Percentiles rank a stretch among this genome's conserved stretches.
phyloP scores from a whole-genome alignment of 305 asterid species.

The Fraxinus dipetala region DNA sequence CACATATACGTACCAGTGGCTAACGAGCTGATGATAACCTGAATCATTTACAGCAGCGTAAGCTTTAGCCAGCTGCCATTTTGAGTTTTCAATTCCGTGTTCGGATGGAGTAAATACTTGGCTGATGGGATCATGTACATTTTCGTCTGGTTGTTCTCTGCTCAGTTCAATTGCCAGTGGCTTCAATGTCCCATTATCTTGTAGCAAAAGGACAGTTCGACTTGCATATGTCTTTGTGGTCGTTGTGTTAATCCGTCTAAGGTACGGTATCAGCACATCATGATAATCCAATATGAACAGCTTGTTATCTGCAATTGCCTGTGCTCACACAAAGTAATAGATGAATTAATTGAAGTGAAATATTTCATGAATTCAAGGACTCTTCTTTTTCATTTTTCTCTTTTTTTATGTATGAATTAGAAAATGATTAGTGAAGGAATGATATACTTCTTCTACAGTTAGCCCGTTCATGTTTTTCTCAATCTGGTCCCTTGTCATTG shows the following conservation, averaged over 20 bases:
- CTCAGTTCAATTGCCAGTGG: conserved; percentile 69
- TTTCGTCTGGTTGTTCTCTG: conserved; percentile 60
- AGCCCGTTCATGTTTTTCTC: conserved; percentile 39
- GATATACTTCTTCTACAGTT: conserved; percentile 35
- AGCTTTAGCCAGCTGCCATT: conserved; percentile 78
- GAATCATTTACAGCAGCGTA: conserved; percentile 65
- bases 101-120: conserved; percentile 59
- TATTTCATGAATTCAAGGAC: not conserved
- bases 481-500: conserved; percentile 35
- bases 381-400: not conserved
- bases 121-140: conserved; percentile 38
- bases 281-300: conserved; percentile 69
- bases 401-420: not conserved
- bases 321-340: conserved; percentile 8
- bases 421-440: not conserved
- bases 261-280: conserved; percentile 61
- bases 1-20: conserved; percentile 47
- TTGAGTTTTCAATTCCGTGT: conserved; percentile 44
- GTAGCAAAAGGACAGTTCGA: conserved; percentile 62
- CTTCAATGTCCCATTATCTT: conserved; percentile 50
- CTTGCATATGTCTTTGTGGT: conserved; percentile 61
- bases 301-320: conserved; percentile 47
- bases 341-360: not conserved
- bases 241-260: conserved; percentile 59
- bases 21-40: conserved; percentile 68